A percentile compares a stretch with the other conserved stretches of the same genome.
These are phyloP conservation scores for Arthrobotrys megalospora DNA, from an alignment of 2,329 filamentous ascomycete genomes.

Conservation along the genomic window DNA sequence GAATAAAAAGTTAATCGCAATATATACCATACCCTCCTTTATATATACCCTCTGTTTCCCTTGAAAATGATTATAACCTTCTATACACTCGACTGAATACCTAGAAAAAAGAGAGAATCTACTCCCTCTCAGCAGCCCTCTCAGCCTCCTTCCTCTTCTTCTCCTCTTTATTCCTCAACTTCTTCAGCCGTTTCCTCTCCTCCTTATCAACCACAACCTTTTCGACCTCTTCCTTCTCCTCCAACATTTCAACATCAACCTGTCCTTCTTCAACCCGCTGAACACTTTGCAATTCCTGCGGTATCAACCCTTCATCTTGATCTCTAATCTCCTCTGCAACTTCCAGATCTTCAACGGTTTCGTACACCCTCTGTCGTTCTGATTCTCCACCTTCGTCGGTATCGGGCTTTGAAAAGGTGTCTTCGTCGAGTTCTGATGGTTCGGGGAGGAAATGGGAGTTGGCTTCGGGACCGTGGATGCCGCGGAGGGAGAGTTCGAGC, in stretches of 20 bases:
- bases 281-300: slow-evolving; percentile 46
- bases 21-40: no score
- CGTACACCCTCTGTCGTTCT: slow-evolving; percentile 57
- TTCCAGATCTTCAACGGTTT: slow-evolving; percentile 54
- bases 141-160: slow-evolving; percentile 49
- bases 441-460: slow-evolving; percentile 28
- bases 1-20: no score
- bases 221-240: slow-evolving; percentile 3
- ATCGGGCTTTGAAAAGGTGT: slow-evolving; percentile 36
- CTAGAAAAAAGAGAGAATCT: not conserved
- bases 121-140: slow-evolving; percentile 36
- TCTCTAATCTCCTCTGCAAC: slow-evolving; percentile 49
- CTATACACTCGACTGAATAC: no score
- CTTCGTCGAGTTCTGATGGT: slow-evolving; percentile 17
- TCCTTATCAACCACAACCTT: slow-evolving; percentile 35
- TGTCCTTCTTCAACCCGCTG: slow-evolving; percentile 25
- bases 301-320: slow-evolving; percentile 18
- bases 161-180: slow-evolving; percentile 46
- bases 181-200: slow-evolving; percentile 54
- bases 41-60: no score
- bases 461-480: slow-evolving; percentile 45
- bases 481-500: slow-evolving; percentile 58
- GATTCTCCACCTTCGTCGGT: slow-evolving; percentile 52
- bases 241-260: not conserved
- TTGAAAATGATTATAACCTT: no score